Evolutionary conservation across 2,329 filamentous ascomycete genomes (phyloP), one percentile per base, ranked within the genome.

Genomic region (Fusarium pininemorale): DNA sequence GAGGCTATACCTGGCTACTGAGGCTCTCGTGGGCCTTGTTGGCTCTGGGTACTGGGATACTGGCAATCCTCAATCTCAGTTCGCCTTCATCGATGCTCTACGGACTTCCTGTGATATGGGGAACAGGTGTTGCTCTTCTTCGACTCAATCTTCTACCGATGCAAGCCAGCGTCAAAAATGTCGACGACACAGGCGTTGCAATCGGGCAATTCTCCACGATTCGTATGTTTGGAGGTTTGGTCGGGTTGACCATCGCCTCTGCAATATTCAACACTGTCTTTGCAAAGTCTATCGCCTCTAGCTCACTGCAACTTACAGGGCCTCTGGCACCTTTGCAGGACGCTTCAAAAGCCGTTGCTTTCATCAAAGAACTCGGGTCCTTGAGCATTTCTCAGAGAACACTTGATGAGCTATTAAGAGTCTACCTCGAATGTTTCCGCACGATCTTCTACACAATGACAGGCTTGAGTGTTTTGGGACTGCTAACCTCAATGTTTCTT

Each of bases 191-290:
- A 3, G 64, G 66, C 6, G 64, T 69, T 0, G 66, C 64, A 3
- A 69, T 69, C 8, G 66, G 66, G 1, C 66, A 69, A 16, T 69
- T 69, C 7, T 42, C 41, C 22, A 69, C 64, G 1, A 63, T 69
- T 6, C 48, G 56, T 8, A 69, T 69, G 66, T 38, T 69, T 7
- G 66, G 66, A 6, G 66, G 66, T 1, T 20, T 69, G n/a, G 37
- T 69, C 2, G 64, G 64, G 0, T 32, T 69, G 15, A 69, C 66
- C 11, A 18, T 69, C 10, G 64, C 56, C 2, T 69, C 66, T 5
- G 42, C 66, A 5, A 69, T 69, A 6, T 69, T 69, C 22, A 69
- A 69, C 9, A 69, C 66, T 9, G 56, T 69, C 0, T 69, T 69
- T 18, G 30, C 50, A 28, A 57, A 30, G 7, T n/a, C 58, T 5